Base-by-base conservation (phyloP, 306 rosid genomes). In the Dalbergia cochinchinensis region DNA sequence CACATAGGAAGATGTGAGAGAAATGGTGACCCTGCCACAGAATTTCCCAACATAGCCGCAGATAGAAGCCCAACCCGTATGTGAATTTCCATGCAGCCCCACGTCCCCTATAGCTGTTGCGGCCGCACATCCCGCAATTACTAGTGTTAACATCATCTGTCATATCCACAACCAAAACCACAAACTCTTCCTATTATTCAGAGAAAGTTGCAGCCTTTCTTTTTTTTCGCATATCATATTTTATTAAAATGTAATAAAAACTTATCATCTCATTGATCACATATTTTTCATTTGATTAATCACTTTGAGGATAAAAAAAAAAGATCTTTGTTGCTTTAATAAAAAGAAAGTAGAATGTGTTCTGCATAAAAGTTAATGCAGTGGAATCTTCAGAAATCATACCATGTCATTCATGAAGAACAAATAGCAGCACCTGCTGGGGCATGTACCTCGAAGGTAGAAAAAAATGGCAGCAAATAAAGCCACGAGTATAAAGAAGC, bases 341-440 rank as follows among this genome's bases (percentile, higher is more conserved):
- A 26, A 16, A 18, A 11, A 10, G 69, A 63, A 63, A 12, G 1
- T 34, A 63, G 20, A 33, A 69, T 18, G 34, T 14, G 19, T 15
- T 50, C 18, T 71, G 10, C 15, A 0, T 22, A 18, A 12, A 59
- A 20, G 4, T 34, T 26, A 26, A 26, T 26, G 31, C 31, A 26
- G 31, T 26, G 31, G 20, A n/a, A 65, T 15, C 13, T 18, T 65
- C 1, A 65, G 5, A 14, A n/a, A 7, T n/a, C 71, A 51, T 78
- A 90, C 93, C 91, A 90, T 65, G 69, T 90, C 94, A 66, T 80
- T 90, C 15, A 86, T 26, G 31, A 26, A 69, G 73, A 90, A 16
- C 34, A 65, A 71, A 78, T 54, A 66, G 78, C 37, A 84, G 85
- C 64, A 85, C 76, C 82, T 78, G 53, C 42, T 13, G 3, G 88